Conservation (phyloP, 1,284 basidiomycete species). For the Apiotrichum porosum region DNA sequence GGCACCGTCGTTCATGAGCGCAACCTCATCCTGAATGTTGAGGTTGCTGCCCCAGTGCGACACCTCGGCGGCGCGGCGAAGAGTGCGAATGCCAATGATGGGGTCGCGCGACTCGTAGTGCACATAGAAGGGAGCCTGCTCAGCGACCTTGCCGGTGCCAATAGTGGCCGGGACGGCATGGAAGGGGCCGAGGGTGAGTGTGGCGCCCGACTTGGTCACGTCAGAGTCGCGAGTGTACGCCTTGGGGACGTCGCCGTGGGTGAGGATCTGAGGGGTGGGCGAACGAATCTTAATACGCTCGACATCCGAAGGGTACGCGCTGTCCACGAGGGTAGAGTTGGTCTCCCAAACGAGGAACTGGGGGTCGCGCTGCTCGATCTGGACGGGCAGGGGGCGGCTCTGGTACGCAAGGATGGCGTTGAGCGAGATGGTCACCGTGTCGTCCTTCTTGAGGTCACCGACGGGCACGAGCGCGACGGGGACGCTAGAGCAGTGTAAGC, state of each 20-base stretch:
- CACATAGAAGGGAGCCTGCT: constrained; percentile 64
- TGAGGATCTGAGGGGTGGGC: constrained; percentile 62
- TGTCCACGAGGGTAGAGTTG: constrained; percentile 62
- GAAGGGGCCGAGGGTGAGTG: constrained; percentile 84
- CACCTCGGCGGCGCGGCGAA: constrained; percentile 78
- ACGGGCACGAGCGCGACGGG: constrained; percentile 35
- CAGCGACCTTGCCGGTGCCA: constrained; percentile 42
- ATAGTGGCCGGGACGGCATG: constrained; percentile 62
- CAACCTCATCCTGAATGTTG: constrained; percentile 84
- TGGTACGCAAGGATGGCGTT: constrained; percentile 70
- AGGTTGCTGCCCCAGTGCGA: constrained; percentile 96
- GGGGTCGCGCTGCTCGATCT: constrained; percentile 69
- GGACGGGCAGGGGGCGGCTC: constrained; percentile 67
- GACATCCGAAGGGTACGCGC: constrained; percentile 72
- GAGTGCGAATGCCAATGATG: constrained; percentile 66
- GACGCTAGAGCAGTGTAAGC: constrained; percentile 15
- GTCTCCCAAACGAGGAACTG: constrained; percentile 74
- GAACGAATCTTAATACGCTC: constrained; percentile 79
- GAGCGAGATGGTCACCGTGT: constrained; percentile 67
- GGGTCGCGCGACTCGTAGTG: constrained; percentile 80
- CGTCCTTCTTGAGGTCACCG: constrained; percentile 50
- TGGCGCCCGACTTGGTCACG: constrained; percentile 67
- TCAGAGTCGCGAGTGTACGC: constrained; percentile 43
- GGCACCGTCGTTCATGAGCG: constrained; percentile 81
- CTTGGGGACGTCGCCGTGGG: constrained; percentile 55